These are phyloP conservation scores for Venustampulla echinocandica DNA, from an alignment of 495 filamentous ascomycete genomes.

Conservation along the genomic window DNA sequence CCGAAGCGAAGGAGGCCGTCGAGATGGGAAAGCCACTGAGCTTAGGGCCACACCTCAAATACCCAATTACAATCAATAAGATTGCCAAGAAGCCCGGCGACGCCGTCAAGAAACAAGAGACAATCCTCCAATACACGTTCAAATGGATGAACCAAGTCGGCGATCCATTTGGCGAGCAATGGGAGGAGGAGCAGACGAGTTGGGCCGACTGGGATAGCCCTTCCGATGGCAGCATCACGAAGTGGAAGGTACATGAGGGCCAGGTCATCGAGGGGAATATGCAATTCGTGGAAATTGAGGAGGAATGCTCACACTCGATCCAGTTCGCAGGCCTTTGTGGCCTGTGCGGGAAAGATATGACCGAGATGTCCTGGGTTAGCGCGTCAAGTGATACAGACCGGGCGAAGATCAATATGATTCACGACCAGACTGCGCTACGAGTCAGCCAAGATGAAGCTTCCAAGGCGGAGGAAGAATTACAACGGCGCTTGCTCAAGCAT, in stretches of 20 bases:
- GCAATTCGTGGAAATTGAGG: conserved; percentile 70
- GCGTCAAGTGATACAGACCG: conserved; percentile 56
- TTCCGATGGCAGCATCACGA: conserved; percentile 63
- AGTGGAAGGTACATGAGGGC: conserved; percentile 69
- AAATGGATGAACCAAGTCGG: conserved; percentile 62
- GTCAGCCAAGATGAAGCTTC: conserved; percentile 68
- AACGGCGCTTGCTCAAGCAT: conserved; percentile 66
- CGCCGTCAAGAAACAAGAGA: conserved; percentile 60
- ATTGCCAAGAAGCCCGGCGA: conserved; percentile 71
- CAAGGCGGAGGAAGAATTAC: conserved; percentile 74
- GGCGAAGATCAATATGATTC: conserved; percentile 86
- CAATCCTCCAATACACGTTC: conserved; percentile 79
- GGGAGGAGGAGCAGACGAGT: conserved; percentile 61
- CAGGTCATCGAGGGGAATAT: conserved; percentile 51
- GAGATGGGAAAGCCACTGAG: conserved; percentile 34
- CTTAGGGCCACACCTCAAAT: conserved; percentile 60
- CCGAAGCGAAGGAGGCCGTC: conserved; percentile 17
- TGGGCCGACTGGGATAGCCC: conserved; percentile 73
- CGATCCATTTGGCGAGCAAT: conserved; percentile 59
- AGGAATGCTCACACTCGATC: conserved; percentile 82
- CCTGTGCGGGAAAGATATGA: conserved; percentile 97
- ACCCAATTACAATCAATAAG: conserved; percentile 89
- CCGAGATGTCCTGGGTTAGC: conserved; percentile 45
- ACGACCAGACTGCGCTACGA: conserved; percentile 75
- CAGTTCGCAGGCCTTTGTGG: conserved; percentile 87